Conservation (phyloP, 139 green algal genomes). For the Tetradesmus obliquus region DNA sequence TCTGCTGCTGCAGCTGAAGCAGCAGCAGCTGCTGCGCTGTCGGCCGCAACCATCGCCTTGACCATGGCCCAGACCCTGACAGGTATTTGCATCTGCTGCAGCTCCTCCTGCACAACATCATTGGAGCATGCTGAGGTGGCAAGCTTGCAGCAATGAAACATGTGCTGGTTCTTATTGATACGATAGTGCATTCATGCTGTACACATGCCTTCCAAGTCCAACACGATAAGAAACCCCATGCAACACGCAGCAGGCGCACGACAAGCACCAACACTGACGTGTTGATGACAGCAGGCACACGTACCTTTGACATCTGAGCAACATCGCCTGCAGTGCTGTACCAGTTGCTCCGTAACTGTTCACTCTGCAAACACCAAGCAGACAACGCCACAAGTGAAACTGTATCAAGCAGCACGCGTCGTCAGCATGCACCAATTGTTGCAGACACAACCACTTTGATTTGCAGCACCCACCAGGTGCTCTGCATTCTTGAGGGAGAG, state of each 20-base stretch:
- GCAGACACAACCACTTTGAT: no score
- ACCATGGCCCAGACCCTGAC: conserved; percentile 4
- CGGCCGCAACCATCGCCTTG: not conserved
- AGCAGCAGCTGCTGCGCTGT: not conserved
- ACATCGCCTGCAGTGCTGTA: not conserved
- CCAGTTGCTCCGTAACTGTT: not conserved
- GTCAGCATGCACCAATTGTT: no score
- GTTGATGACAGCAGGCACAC: not conserved
- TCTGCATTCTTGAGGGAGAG: not conserved
- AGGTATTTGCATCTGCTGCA: not conserved
- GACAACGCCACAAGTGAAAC: not conserved
- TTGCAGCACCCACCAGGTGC: not conserved
- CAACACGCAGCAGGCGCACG: not conserved
- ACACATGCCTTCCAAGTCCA: no score
- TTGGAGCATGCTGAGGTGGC: not conserved
- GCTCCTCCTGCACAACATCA: not conserved
- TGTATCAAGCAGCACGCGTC: no score
- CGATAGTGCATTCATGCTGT: no score
- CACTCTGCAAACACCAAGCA: not conserved
- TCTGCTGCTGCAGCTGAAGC: not conserved
- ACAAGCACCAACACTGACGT: not conserved
- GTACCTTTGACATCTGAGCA: not conserved
- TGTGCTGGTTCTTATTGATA: no score
- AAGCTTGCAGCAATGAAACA: not conserved
- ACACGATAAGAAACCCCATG: no score